phyloP scores from a whole-genome alignment of 331 rosid species.

The Stylosanthes scabra region DNA sequence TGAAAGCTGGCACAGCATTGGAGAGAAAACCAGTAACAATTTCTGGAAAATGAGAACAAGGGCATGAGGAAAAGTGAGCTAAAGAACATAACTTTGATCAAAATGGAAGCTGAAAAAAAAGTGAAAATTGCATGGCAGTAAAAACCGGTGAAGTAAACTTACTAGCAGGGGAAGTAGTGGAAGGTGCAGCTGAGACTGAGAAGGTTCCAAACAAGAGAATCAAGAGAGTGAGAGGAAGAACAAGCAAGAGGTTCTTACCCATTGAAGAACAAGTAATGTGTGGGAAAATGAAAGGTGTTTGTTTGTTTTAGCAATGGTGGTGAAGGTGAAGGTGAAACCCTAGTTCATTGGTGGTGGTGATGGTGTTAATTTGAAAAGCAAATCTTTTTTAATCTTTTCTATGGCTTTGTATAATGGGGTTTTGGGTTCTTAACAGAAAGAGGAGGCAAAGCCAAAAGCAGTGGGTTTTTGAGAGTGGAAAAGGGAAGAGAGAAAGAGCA shows the following conservation, averaged over 20 bases:
- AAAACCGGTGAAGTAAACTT: slow-evolving; percentile 25
- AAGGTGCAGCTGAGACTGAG: slow-evolving; percentile 59
- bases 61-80: slow-evolving; percentile 20
- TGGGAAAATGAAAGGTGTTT: slow-evolving; percentile 34
- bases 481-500: slow-evolving; percentile 22
- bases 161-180: slow-evolving; percentile 71
- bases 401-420: not conserved
- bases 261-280: slow-evolving; percentile 35
- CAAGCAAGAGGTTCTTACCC: slow-evolving; percentile 52
- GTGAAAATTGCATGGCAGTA: not conserved
- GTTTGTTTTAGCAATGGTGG: slow-evolving; percentile 44
- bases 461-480: slow-evolving; percentile 36
- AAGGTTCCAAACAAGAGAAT: slow-evolving; percentile 45
- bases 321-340: slow-evolving; percentile 58
- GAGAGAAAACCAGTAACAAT: slow-evolving; percentile 74
- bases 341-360: slow-evolving; percentile 39
- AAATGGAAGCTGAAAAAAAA: slow-evolving; percentile 33
- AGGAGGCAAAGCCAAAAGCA: slow-evolving; percentile 32
- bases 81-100: slow-evolving; percentile 35
- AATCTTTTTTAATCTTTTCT: not conserved
- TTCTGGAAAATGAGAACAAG: slow-evolving; percentile 52
- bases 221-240: slow-evolving; percentile 52
- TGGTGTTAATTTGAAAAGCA: not conserved
- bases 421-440: slow-evolving; percentile 35
- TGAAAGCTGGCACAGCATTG: slow-evolving; percentile 65